Evolutionary conservation across 2,329 filamentous ascomycete species (phyloP).

Genomic region (Pseudocercospora macadamiae): DNA sequence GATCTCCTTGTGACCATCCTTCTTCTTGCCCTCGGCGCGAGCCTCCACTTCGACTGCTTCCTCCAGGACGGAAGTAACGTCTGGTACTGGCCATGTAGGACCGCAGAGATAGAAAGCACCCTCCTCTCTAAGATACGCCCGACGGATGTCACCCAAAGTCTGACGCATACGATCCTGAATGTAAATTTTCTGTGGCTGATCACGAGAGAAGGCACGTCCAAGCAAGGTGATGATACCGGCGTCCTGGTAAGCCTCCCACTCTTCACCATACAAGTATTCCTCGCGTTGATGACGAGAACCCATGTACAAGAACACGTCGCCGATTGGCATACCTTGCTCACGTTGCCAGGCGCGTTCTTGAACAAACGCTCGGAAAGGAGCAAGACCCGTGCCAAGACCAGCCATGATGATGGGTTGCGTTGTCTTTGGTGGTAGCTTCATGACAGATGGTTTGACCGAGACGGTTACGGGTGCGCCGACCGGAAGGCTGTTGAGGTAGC

Average conservation of each 20-base stretch:
- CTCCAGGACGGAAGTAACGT: constrained; percentile 90
- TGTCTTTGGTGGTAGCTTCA: constrained; percentile 90
- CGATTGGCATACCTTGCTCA: constrained; percentile 93
- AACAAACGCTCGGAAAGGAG: constrained; percentile 98
- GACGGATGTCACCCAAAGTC: constrained; percentile 77
- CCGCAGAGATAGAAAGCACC: constrained; percentile 97
- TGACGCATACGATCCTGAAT: constrained; percentile 98
- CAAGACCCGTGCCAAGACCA: constrained; percentile 94
- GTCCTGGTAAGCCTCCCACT: constrained; percentile 97
- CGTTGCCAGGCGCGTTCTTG: constrained; percentile 98
- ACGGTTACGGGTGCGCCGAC: constrained; percentile 81
- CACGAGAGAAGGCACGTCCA: constrained; percentile 90
- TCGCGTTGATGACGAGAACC: constrained; percentile 96
- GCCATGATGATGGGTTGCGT: constrained; percentile 98
- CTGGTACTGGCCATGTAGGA: constrained; percentile 96
- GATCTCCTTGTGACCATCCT: constrained; percentile 69
- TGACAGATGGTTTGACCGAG: constrained; percentile 95
- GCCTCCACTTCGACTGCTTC: constrained; percentile 84
- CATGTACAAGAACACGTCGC: constrained; percentile 91
- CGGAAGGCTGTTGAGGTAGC: constrained; percentile 77
- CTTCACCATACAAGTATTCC: constrained; percentile 97
- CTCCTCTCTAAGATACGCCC: constrained; percentile 84
- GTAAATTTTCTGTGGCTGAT: constrained; percentile 98
- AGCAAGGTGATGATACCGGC: constrained; percentile 94
- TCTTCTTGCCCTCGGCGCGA: constrained; percentile 51